Conservation (phyloP, 202 grass and related monocot genomes). For the Schoenoplectus tabernaemontani region DNA sequence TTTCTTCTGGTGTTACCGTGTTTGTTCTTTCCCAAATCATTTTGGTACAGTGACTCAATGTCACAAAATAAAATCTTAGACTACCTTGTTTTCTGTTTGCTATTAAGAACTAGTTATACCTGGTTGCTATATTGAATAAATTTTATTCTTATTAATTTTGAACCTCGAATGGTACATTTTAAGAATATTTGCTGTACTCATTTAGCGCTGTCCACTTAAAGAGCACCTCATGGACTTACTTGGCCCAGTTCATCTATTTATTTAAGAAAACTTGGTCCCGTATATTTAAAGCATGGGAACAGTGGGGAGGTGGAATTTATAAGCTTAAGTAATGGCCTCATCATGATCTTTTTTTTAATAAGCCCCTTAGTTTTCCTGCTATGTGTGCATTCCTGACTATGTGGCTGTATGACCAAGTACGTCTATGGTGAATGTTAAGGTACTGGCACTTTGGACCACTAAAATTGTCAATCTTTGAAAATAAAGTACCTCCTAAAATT, state of each 20-base stretch:
- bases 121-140: not conserved
- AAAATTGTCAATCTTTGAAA: slow-evolving; percentile 5
- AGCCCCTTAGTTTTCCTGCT: not conserved
- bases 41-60: not conserved
- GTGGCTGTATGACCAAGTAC: not conserved
- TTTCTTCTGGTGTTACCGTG: not conserved
- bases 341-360: not conserved
- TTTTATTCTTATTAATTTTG: not conserved
- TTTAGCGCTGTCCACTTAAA: not conserved
- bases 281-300: not conserved
- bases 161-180: not conserved
- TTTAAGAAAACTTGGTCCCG: slow-evolving; percentile 4
- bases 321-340: not conserved
- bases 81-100: not conserved
- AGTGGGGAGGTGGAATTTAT: not conserved
- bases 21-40: not conserved
- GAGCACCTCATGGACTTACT: not conserved
- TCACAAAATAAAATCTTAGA: not conserved
- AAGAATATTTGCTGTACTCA: not conserved
- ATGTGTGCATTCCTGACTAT: not conserved
- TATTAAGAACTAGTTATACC: not conserved
- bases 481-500: no score
- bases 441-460: not conserved
- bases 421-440: not conserved
- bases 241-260: not conserved